A percentile compares a stretch with the other conserved stretches of the same genome.
Conservation (phyloP, 1,284 basidiomycete species). For the Hymenochaete sp. region DNA sequence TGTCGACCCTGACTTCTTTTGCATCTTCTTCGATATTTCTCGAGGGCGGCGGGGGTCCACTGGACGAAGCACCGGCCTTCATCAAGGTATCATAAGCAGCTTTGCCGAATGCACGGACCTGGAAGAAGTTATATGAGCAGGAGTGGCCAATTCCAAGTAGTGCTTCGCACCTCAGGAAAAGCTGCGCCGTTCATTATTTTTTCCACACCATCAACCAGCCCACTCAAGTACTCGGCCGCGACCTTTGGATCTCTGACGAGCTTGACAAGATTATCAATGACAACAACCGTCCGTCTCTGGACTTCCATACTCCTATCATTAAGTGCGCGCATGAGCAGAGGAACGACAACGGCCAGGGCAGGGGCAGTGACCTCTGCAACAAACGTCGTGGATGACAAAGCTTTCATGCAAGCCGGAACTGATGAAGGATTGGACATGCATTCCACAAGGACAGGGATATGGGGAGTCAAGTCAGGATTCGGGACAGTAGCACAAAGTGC, state of each 20-base stretch:
- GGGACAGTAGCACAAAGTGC: conserved; percentile 87
- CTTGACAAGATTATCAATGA: conserved; percentile 97
- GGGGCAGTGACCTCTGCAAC: conserved; percentile 97
- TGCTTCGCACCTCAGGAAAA: conserved; percentile 76
- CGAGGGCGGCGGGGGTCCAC: conserved; percentile 52
- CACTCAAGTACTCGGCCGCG: conserved; percentile 83
- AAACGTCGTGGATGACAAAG: conserved; percentile 89
- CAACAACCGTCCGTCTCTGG: conserved; percentile 81
- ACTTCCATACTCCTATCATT: conserved; percentile 97
- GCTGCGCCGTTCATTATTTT: conserved; percentile 87
- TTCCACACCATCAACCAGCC: conserved; percentile 86
- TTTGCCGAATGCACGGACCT: conserved; percentile 87
- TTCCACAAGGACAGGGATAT: conserved; percentile 86
- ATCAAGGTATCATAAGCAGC: conserved; percentile 68
- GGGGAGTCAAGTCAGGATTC: conserved; percentile 89
- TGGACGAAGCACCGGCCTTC: conserved; percentile 73
- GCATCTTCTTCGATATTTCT: conserved; percentile 63
- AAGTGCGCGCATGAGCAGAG: conserved; percentile 84
- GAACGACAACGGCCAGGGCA: conserved; percentile 92
- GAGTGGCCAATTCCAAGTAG: conserved; percentile 5
- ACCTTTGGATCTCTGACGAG: conserved; percentile 89
- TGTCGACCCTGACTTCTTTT: conserved; percentile 42
- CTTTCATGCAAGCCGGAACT: conserved; percentile 93
- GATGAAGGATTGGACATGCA: conserved; percentile 89
- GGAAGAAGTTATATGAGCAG: conserved; percentile 19